A percentile compares a stretch with the other conserved stretches of the same genome.
phyloP scores from a whole-genome alignment of 2,329 filamentous ascomycete genomes.

The Fusarium redolens region DNA sequence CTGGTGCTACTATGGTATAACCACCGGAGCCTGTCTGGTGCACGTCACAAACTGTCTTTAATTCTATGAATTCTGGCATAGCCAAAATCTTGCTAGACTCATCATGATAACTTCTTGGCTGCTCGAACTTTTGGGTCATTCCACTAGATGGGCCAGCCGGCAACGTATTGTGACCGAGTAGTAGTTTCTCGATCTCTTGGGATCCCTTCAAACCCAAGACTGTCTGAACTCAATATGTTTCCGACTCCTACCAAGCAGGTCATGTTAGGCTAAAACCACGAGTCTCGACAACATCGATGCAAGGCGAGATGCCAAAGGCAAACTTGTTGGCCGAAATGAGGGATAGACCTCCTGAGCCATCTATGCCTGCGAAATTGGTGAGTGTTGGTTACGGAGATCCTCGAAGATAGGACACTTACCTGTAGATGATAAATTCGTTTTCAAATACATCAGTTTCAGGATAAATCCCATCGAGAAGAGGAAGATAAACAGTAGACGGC shows the following conservation, averaged over 20 bases:
- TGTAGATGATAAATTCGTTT: fast-evolving
- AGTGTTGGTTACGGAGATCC: background rate
- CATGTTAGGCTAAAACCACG: fast-evolving
- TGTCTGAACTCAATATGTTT: background rate
- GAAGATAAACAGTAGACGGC: background rate
- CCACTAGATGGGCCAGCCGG: background rate
- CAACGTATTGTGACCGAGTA: fast-evolving
- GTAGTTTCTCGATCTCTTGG: fast-evolving
- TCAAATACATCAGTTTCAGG: background rate
- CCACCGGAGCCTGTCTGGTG: fast-evolving
- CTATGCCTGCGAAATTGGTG: background rate
- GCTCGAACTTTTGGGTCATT: fast-evolving
- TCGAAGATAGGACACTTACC: too few relatives aligned
- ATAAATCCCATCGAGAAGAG: background rate
- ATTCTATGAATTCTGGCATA: too few relatives aligned
- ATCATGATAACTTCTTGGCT: background rate
- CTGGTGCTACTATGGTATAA: background rate
- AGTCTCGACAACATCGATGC: background rate
- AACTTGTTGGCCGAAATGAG: too few relatives aligned
- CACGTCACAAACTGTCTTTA: background rate
- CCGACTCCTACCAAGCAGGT: background rate
- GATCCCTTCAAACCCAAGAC: background rate
- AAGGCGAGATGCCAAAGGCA: background rate
- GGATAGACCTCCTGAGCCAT: background rate
- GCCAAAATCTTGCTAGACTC: fast-evolving